Evolutionary conservation across 192 early-diverging fungal genomes (phyloP), one percentile per base, ranked within the genome.

Genomic region (Phycomyces blakesleeanus): DNA sequence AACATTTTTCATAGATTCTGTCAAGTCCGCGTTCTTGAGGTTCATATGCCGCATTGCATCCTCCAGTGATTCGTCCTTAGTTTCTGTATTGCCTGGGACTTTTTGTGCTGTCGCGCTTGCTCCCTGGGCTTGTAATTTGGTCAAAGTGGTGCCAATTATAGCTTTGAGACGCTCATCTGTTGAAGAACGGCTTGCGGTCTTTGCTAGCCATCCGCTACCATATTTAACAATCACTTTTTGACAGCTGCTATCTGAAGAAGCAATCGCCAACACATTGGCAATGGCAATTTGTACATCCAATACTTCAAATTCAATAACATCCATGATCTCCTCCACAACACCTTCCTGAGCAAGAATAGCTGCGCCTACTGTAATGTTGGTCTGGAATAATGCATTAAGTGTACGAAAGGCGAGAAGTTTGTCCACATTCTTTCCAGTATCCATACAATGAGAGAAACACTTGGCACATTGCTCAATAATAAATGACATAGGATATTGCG

Each of bases 271-370:
- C 15, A 74, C 81, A 63, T 79, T 83, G 9, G 84, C 69, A 16
- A 88, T 69, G 1, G 87, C 83, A 21, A 88, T 71, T 68, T 95
- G 91, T 6, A 90, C 82, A 10, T 75, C 71, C 18, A 67, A 76
- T 9, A 69, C 68, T 63, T 95, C 93, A 63, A 89, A 83, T 55
- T 95, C 93, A 44, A 90, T 75, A 49, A 80, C 79, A 60, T 95
- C 93, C 79, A 92, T 81, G 29, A 94, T 79, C 21, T 91, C 89
- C 26, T 81, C 88, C 12, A 92, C 64, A 5, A 92, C 70, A 0
- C 87, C 89, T 24, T 78, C 73, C 18, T 80, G 78, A 27, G 66
- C 64, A 57, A 94, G 78, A 22, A 95, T 79, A 2, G 68, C 66
- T 0, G 75, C 73, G 9, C 82, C 83, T n/a, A 86, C 64, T 14